Evolutionary conservation across 495 filamentous ascomycete species (phyloP).

Genomic region (Talaromyces adpressus): DNA sequence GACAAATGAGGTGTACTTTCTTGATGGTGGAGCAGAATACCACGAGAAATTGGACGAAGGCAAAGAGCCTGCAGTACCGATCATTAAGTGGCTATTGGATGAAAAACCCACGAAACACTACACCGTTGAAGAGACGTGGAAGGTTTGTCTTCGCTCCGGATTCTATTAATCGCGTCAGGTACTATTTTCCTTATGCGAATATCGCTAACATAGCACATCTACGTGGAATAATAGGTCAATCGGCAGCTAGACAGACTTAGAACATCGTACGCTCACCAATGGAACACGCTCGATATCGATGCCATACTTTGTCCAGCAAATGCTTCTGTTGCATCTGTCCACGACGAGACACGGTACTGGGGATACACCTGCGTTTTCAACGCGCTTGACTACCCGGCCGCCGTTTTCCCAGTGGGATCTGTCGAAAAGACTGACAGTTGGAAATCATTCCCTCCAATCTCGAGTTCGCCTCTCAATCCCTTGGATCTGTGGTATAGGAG

Average conservation of each 20-base stretch:
- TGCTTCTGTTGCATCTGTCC: constrained; percentile 50
- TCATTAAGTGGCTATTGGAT: constrained; percentile 1
- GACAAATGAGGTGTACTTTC: constrained; percentile 47
- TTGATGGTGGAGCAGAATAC: constrained; percentile 40
- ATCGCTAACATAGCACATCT: not conserved
- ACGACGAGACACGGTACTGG: constrained; percentile 60
- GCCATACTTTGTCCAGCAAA: constrained; percentile 62
- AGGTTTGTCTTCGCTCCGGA: too few species aligned
- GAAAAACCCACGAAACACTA: constrained; percentile 37
- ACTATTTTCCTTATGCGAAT: not conserved
- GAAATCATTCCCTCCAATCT: not conserved
- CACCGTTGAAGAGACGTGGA: constrained; percentile 31
- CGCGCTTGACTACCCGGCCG: constrained; percentile 58
- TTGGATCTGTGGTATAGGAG: constrained; percentile 1
- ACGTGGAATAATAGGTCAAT: constrained; percentile 8
- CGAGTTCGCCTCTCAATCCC: not conserved
- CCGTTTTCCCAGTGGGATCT: constrained; percentile 46
- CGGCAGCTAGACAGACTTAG: constrained; percentile 25
- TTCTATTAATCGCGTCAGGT: too few species aligned
- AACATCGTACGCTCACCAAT: not conserved
- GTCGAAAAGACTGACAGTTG: constrained; percentile 30
- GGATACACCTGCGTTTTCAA: constrained; percentile 71
- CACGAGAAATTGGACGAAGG: not conserved
- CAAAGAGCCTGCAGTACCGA: not conserved
- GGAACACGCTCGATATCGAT: constrained; percentile 47